Percentiles rank a stretch among this genome's conserved stretches.
Evolutionary conservation across 352 stramenopile species (phyloP).

Genomic region (Pythium oligandrum): DNA sequence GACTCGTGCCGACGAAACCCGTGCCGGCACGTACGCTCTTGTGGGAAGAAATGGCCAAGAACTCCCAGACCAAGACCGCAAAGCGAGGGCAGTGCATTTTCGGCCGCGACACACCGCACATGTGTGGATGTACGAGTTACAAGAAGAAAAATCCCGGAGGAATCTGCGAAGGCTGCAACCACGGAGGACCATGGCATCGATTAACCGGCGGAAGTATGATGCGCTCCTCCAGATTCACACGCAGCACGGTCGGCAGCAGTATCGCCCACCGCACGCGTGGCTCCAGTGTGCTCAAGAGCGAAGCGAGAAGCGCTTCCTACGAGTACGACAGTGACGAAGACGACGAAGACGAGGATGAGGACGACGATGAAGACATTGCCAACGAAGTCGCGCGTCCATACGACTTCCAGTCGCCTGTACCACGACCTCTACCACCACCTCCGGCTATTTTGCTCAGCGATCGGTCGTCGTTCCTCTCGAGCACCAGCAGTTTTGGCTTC

Average conservation of each 20-base stretch:
- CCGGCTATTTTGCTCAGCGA: conserved; percentile 2
- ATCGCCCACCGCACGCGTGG: too few relatives aligned
- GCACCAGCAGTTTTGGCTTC: conserved; percentile 46
- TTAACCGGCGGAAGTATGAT: conserved; percentile 45
- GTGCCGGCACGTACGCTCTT: conserved; percentile 68
- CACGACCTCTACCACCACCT: conserved; percentile 3
- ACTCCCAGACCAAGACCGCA: conserved; percentile 15
- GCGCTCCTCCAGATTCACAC: conserved; percentile 10
- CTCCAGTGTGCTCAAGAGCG: conserved; percentile 8
- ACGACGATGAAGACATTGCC: conserved; percentile 71
- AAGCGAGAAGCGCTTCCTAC: conserved; percentile 17
- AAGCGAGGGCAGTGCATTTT: conserved; percentile 63
- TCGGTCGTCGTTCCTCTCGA: conserved; percentile 39
- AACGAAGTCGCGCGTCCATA: conserved; percentile 66
- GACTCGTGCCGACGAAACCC: conserved; percentile 63
- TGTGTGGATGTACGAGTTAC: conserved; percentile 61
- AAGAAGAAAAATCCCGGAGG: conserved; percentile 48
- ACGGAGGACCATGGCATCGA: conserved; percentile 69
- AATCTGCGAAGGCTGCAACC: conserved; percentile 63
- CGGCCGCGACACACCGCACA: conserved; percentile 39
- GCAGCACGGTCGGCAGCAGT: conserved; percentile 23
- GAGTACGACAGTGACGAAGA: conserved; percentile 42
- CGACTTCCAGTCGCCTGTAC: conserved; percentile 2
- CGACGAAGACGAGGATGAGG: conserved; percentile 31
- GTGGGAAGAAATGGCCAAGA: conserved; percentile 73